A percentile compares a stretch with the other conserved stretches of the same genome.
Conservation (phyloP, 345 rosid species). For the Populus nigra region DNA sequence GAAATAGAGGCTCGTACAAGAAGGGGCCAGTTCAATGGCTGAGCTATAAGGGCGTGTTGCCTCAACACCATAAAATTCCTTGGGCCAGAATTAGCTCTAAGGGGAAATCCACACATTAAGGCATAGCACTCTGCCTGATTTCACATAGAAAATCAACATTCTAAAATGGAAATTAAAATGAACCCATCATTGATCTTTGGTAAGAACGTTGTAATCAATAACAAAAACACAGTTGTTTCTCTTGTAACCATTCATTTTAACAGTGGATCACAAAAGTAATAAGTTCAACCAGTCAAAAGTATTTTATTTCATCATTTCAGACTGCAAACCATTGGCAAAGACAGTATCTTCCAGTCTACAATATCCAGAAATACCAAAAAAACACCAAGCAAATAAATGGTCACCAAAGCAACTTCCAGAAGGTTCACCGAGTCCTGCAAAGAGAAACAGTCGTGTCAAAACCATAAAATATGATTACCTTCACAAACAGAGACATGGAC, state of each 20-base stretch:
- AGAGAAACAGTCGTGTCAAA: not conserved
- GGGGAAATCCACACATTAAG: not conserved
- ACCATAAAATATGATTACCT: not conserved
- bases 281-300: conserved; percentile 7
- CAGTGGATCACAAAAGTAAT: not conserved
- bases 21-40: not conserved
- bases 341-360: conserved; percentile 22
- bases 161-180: not conserved
- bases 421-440: conserved; percentile 27
- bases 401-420: conserved; percentile 11
- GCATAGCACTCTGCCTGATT: not conserved
- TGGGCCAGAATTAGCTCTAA: not conserved
- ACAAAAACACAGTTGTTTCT: not conserved
- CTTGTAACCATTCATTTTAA: not conserved
- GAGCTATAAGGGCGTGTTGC: not conserved
- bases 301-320: conserved; percentile 25
- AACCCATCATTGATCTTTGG: not conserved
- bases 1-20: not conserved
- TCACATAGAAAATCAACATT: not conserved
- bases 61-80: not conserved
- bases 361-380: conserved; percentile 15
- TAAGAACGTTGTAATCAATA: not conserved
- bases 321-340: conserved; percentile 5
- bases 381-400: conserved; percentile 12
- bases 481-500: not conserved